Evolutionary conservation across 1,284 basidiomycete species (phyloP).

Genomic region (Pseudozyma tsukubaensis): DNA sequence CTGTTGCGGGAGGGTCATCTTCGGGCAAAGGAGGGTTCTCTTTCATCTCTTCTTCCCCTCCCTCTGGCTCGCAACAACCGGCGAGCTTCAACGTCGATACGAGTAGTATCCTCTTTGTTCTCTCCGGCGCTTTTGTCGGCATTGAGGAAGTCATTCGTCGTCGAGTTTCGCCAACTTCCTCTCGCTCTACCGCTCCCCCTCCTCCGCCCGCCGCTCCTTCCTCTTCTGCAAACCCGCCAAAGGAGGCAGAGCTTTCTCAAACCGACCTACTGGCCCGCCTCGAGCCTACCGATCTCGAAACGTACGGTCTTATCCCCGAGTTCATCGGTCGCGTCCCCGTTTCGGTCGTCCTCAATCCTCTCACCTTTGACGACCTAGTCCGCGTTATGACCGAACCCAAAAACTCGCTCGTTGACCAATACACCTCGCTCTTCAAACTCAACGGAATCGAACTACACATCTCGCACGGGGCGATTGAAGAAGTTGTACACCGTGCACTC

Average conservation of each 20-base stretch:
- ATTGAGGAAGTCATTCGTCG: conserved; percentile 77
- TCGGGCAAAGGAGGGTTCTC: neutral
- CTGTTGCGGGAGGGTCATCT: neutral
- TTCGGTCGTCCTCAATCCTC: conserved; percentile 81
- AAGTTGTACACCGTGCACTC: conserved; percentile 69
- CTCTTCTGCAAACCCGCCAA: neutral
- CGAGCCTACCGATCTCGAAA: conserved; percentile 76
- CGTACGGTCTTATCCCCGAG: conserved; percentile 90
- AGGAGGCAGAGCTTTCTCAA: neutral
- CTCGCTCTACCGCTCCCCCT: neutral
- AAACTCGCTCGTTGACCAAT: conserved; percentile 89
- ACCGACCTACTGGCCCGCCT: conserved; percentile 22
- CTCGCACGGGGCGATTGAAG: conserved; percentile 10
- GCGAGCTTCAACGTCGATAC: conserved; percentile 83
- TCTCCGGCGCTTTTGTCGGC: conserved; percentile 91
- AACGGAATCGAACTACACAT: conserved; percentile 57
- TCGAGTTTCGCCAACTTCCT: conserved; percentile 10
- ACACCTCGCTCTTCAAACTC: conserved; percentile 78
- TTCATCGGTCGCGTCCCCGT: conserved; percentile 91
- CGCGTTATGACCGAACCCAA: conserved; percentile 89
- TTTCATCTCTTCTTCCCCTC: no score
- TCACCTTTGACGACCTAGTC: conserved; percentile 81
- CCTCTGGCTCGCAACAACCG: conserved; percentile 46
- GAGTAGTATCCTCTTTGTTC: conserved; percentile 69
- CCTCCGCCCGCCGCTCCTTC: neutral